Evolutionary conservation across 2,329 filamentous ascomycete genomes (phyloP).

Genomic region (Alternaria novae-zelandiae): DNA sequence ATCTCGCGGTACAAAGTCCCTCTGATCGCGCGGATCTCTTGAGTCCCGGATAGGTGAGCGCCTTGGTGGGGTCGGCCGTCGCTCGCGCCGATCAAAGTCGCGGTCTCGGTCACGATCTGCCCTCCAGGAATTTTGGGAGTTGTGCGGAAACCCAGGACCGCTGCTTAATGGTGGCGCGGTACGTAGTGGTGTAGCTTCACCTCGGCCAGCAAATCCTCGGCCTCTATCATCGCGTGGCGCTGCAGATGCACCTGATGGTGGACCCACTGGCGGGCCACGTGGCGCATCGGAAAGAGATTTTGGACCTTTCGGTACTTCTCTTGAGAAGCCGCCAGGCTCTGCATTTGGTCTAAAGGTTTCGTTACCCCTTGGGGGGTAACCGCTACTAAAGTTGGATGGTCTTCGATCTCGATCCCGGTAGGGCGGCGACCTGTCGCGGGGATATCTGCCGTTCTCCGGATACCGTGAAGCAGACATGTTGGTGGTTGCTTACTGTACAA

Average conservation of each 20-base stretch:
- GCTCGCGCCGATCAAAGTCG: conserved; percentile 61
- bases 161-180: conserved; percentile 58
- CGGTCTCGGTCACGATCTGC: conserved; percentile 59
- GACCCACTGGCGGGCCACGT: conserved; percentile 45
- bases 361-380: conserved; percentile 59
- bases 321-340: conserved; percentile 37
- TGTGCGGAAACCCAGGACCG: conserved; percentile 28
- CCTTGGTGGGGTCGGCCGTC: conserved; percentile 67
- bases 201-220: conserved; percentile 63
- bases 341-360: conserved; percentile 37
- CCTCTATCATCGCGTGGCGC: conserved; percentile 63
- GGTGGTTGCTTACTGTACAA: conserved; percentile 6
- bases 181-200: conserved; percentile 68
- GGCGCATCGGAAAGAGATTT: conserved; percentile 75
- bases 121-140: conserved; percentile 60
- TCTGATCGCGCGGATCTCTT: conserved; percentile 67
- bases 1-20: conserved; percentile 66
- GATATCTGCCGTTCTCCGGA: conserved; percentile 45
- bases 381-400: conserved; percentile 66
- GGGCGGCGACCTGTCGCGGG: conserved; percentile 54
- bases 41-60: conserved; percentile 67
- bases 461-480: conserved; percentile 46
- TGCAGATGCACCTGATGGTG: conserved; percentile 39
- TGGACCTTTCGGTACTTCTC: conserved; percentile 79
- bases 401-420: conserved; percentile 73